Base-by-base conservation (phyloP, 1,284 basidiomycete genomes). In the Tilletia horrida region DNA sequence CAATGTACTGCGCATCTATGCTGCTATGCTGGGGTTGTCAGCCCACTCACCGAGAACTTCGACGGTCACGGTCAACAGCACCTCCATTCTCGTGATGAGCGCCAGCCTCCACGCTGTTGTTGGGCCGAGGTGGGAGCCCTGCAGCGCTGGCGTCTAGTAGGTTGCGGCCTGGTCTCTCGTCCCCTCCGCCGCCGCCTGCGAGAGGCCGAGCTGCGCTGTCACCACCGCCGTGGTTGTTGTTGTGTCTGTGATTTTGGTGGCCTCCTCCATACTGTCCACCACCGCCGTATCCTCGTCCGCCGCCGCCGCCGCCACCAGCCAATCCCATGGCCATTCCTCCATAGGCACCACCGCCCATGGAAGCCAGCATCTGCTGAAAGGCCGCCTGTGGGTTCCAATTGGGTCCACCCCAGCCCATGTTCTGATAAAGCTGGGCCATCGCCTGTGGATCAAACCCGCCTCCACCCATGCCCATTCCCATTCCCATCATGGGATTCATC, bases 391-490 rank as follows among this genome's bases (percentile, higher is more conserved):
- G 79, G 64, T 81, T 81, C 76, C 75, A 81, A 29, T 70, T 73
- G 48, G 67, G 69, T 59, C 63, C 66, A 23, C 78, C 73, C 76
- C 76, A 85, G 74, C 84, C 83, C 84, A 85, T 85, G 69, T 83
- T 84, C 78, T 84, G 83, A 73, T 85, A 86, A 83, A 86, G 85
- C 79, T 84, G 83, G 13, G 84, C 83, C 85, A 86, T 85, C 11
- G 84, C 85, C 52, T 82, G 78, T 2, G 84, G 83, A 72, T 86
- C 85, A 68, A 85, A 85, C 1, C 67, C 73, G 57, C 69, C 71
- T 2, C 61, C 71, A 18, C 66, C 65, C 14, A 65, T 68, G 14
- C 62, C 65, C 18, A 21, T 57, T 1, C 45, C 65, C 11, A 7
- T 47, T 0, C 40, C 57, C 3, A 21, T 27, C 13, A 52, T 68